A percentile compares a stretch with the other conserved stretches of the same genome.
phyloP scores from a whole-genome alignment of 2,329 filamentous ascomycete species.

The Colletotrichum simmondsii region DNA sequence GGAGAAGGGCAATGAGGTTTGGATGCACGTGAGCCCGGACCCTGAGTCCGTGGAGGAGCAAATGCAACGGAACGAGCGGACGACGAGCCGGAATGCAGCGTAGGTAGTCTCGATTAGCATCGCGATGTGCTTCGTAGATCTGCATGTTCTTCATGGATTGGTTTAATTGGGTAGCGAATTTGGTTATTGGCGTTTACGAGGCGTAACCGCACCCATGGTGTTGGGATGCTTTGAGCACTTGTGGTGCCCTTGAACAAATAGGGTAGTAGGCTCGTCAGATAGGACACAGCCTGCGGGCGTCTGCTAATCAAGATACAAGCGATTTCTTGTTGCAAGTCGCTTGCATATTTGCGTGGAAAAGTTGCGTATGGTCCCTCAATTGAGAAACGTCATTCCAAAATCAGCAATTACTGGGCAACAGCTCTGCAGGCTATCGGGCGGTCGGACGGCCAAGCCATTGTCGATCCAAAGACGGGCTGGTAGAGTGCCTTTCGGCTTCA shows the following conservation, averaged over 20 bases:
- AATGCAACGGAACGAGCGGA: slow-evolving; percentile 11
- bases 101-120: neutral
- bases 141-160: neutral
- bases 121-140: neutral
- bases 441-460: slow-evolving; percentile 2
- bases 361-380: too few species aligned
- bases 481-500: neutral
- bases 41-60: slow-evolving; percentile 38
- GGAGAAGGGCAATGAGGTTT: slow-evolving; percentile 43
- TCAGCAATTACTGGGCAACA: neutral
- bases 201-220: neutral
- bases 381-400: neutral
- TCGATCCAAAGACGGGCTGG: neutral
- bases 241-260: neutral
- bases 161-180: neutral
- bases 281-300: neutral
- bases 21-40: slow-evolving; percentile 45
- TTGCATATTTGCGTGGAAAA: too few species aligned
- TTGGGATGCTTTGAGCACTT: neutral
- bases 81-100: neutral
- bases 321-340: neutral
- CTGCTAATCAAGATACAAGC: neutral
- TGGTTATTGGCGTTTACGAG: neutral
- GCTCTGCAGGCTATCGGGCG: neutral
- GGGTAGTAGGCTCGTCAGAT: neutral